Evolutionary conservation across 2,329 filamentous ascomycete genomes (phyloP).

Genomic region (Neurospora crassa): DNA sequence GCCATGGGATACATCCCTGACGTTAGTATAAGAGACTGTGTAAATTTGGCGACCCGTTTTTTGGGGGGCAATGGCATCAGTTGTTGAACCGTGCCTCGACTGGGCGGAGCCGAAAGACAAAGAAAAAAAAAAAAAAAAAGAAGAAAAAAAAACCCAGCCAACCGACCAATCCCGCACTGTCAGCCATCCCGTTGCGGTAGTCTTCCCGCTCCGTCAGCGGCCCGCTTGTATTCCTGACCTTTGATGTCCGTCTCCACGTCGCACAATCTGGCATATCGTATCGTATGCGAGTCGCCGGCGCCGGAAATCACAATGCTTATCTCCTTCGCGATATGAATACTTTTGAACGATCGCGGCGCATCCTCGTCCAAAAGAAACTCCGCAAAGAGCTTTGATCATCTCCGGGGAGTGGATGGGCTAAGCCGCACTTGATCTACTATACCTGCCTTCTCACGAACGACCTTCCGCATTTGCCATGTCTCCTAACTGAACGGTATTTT

Average conservation of each 20-base stretch:
- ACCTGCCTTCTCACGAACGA: not conserved
- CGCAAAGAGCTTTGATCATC: not conserved
- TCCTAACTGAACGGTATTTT: not conserved
- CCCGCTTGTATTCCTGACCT: not conserved
- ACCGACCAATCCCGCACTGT: not conserved
- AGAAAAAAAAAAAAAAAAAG: not conserved
- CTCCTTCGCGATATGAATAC: not conserved
- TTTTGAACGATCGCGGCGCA: not conserved
- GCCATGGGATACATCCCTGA: not conserved
- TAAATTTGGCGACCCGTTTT: not conserved
- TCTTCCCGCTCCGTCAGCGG: not conserved
- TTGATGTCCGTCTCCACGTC: not conserved
- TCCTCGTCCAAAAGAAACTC: not conserved
- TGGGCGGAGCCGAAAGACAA: not conserved
- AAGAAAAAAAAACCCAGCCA: not conserved
- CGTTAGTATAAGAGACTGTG: not conserved
- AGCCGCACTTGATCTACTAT: not conserved
- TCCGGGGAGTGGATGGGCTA: not conserved
- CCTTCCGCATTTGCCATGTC: not conserved
- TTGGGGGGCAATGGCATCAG: not conserved
- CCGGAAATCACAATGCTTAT: not conserved
- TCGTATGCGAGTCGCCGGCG: not conserved
- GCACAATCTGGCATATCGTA: not conserved
- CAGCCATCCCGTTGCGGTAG: not conserved
- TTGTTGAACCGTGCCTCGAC: not conserved